phyloP scores from a whole-genome alignment of 129 eudicot genomes.

The Flaveria robusta region DNA sequence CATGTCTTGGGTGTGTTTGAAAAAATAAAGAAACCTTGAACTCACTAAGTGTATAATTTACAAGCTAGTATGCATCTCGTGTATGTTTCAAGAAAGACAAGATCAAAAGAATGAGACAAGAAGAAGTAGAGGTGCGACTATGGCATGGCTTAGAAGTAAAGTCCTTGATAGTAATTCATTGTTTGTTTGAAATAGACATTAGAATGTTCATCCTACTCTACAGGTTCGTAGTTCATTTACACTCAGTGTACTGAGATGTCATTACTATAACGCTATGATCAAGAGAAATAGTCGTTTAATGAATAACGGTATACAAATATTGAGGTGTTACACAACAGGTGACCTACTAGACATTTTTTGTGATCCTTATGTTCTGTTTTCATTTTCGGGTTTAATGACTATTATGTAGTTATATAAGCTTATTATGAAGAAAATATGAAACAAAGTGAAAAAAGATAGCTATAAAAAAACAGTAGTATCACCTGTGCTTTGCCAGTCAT shows the following conservation, averaged over 20 bases:
- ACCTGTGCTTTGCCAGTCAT: slow-evolving; percentile 41
- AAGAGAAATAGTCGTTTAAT: not conserved
- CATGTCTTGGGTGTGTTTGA: not conserved
- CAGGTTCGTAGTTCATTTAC: not conserved
- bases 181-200: not conserved
- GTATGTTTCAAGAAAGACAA: not conserved
- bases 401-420: not conserved
- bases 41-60: not conserved
- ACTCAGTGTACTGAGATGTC: not conserved
- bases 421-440: slow-evolving; percentile 6
- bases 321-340: not conserved
- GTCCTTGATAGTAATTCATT: not conserved
- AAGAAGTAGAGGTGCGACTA: not conserved
- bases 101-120: not conserved
- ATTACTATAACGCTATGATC: not conserved
- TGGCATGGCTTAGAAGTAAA: not conserved
- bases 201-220: not conserved
- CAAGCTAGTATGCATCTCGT: not conserved
- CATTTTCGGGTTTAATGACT: not conserved
- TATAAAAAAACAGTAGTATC: not conserved
- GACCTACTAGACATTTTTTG: slow-evolving; percentile 6
- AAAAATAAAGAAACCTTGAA: not conserved
- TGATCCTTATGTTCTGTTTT: not conserved
- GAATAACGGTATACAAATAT: not conserved
- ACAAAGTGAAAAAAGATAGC: not conserved